Evolutionary conservation across 192 early-diverging fungal species (phyloP).

Genomic region (Linnemannia zychae): DNA sequence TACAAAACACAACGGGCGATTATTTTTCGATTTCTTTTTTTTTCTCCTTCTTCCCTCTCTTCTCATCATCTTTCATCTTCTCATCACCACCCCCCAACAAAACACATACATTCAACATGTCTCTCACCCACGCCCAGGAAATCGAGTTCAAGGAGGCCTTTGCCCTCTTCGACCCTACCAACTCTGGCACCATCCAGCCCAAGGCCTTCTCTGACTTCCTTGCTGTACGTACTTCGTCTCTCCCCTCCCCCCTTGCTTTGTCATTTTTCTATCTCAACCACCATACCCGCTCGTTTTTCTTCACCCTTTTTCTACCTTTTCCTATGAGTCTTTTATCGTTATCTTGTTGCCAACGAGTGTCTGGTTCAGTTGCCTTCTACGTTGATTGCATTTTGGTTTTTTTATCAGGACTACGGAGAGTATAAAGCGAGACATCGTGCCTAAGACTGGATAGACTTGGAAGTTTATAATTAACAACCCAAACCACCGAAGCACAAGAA

Average conservation of each 20-base stretch:
- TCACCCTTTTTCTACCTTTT: neutral
- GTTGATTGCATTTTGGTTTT: neutral
- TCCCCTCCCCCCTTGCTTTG: neutral
- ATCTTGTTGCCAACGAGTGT: neutral
- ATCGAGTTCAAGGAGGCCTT: conserved; percentile 57
- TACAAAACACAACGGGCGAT: neutral
- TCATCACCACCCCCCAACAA: neutral
- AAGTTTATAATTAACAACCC: neutral
- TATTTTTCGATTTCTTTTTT: conserved; percentile 9
- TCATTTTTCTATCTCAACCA: neutral
- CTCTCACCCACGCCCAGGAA: conserved; percentile 49
- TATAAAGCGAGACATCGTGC: neutral
- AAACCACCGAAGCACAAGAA: neutral
- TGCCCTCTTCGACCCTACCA: conserved; percentile 55
- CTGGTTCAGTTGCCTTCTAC: neutral
- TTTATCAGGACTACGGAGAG: neutral
- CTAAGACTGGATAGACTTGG: neutral
- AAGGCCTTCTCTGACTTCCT: conserved; percentile 50
- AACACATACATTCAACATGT: conserved; percentile 23
- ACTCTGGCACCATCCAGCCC: conserved; percentile 55
- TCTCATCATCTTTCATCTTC: neutral
- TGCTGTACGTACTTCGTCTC: conserved; percentile 29
- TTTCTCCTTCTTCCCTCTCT: conserved; percentile 8
- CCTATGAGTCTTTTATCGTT: neutral
- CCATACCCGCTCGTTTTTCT: too few species aligned